Conservation (phyloP, 2,329 filamentous ascomycete genomes). For the Aspergillus sp. region DNA sequence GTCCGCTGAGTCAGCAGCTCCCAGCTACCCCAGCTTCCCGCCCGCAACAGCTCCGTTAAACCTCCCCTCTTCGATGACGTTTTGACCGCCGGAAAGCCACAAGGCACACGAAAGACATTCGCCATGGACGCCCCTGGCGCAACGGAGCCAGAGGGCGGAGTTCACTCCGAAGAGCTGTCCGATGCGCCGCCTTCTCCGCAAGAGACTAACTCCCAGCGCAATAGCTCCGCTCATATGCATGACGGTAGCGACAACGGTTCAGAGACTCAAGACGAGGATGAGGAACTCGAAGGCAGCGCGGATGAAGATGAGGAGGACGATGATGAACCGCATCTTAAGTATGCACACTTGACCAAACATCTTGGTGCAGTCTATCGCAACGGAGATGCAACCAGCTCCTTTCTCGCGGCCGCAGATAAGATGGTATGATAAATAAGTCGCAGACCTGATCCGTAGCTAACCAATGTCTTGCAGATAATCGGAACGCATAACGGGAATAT, state of each 20-base stretch:
- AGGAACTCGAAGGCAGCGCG: conserved; percentile 40
- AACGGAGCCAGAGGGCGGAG: conserved; percentile 24
- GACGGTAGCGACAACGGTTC: conserved; percentile 14
- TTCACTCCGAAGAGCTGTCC: conserved; percentile 15
- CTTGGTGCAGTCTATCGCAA: conserved; percentile 83
- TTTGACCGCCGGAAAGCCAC: not conserved
- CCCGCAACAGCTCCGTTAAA: not conserved
- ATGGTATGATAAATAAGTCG: conserved; percentile 62
- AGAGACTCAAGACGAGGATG: conserved; percentile 19
- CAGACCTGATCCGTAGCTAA: conserved; percentile 25
- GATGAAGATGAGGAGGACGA: conserved; percentile 79
- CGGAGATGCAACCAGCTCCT: conserved; percentile 89
- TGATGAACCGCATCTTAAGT: conserved; percentile 92
- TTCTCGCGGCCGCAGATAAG: conserved; percentile 90
- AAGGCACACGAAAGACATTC: conserved; percentile 26
- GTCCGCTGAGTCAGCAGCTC: conserved; percentile 11
- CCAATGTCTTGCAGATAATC: conserved; percentile 61
- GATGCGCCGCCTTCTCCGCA: conserved; percentile 16
- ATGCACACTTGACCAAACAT: conserved; percentile 78
- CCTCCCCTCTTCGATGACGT: not conserved
- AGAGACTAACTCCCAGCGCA: conserved; percentile 14
- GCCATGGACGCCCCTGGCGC: conserved; percentile 40
- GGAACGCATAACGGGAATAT: conserved; percentile 97
- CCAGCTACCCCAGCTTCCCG: conserved; percentile 18
- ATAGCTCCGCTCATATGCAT: conserved; percentile 15